Evolutionary conservation across 2,329 filamentous ascomycete genomes (phyloP), one percentile per base, ranked within the genome.

Genomic region (Ceratocystiopsis sp.): DNA sequence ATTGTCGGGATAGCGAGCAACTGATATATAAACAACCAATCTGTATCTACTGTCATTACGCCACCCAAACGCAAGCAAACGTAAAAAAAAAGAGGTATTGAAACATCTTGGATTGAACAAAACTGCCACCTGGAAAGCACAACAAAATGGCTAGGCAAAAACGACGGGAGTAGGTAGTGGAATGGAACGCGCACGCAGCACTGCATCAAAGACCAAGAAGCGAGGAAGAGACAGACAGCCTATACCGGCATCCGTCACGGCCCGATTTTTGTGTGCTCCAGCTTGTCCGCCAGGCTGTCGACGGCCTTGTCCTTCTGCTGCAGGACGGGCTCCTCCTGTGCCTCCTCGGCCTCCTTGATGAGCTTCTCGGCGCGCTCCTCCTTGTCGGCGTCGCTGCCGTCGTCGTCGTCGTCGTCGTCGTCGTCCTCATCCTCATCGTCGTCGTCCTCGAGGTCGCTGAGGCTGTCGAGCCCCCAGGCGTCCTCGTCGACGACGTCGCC

Each of bases 361-460:
- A 78, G 62, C 59, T 79, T 82, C 64, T 85, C 78, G 37, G 77
- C 74, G 46, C 78, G 67, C 56, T 78, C 75, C 57, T 80, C 68
- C 18, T 68, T 63, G 35, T 68, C 66, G 40, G 69, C 75, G 41
- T 80, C 76, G 10, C 25, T 29, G 25, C 10, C 25, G 7, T 80
- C 79, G 8, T 80, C 78, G 1, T 78, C 78, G 8, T 76, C 77
- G 8, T 77, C 76, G 19, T 75, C 72, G 14, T 78, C 78, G 13
- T 78, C 79, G 3, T 80, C 78, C 19, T 79, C 76, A 6, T 83
- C 78, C 1, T 75, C 79, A 45, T 73, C 75, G 13, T 75, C 73
- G 11, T 84, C 78, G 46, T 85, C 83, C 52, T 89, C 84, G 2
- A 95, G 75, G 52, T 95, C 87, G 53, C 81, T 82, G 38, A 94